These are phyloP conservation scores for Rhododendron molle DNA, from an alignment of 148 eudicot genomes.

Conservation along the genomic window DNA sequence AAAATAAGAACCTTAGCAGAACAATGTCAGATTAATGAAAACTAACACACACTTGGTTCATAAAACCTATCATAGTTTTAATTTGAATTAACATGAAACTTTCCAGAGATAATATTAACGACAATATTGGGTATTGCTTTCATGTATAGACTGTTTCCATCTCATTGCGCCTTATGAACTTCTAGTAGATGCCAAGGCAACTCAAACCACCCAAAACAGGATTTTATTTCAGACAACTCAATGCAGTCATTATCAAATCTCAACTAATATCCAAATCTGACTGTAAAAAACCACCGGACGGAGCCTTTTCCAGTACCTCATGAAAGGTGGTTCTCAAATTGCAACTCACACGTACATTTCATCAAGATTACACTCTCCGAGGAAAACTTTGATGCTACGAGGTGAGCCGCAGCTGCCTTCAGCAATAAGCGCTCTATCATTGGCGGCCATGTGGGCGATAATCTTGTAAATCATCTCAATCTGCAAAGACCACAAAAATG, in stretches of 20 bases:
- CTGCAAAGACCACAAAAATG: slow-evolving; percentile 24
- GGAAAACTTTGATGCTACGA: slow-evolving; percentile 80
- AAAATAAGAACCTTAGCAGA: too few species aligned
- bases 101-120: not conserved
- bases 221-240: not conserved
- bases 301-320: not conserved
- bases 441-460: slow-evolving; percentile 92
- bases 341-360: slow-evolving; percentile 49
- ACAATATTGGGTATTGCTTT: not conserved
- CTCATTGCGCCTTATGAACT: not conserved
- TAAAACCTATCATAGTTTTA: not conserved
- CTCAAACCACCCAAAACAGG: not conserved
- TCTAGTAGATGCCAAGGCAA: not conserved
- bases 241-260: not conserved
- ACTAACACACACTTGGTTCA: too few species aligned
- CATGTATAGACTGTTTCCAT: not conserved
- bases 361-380: slow-evolving; percentile 85
- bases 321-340: not conserved
- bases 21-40: too few species aligned
- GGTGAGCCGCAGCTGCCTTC: slow-evolving; percentile 96
- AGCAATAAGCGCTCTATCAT: slow-evolving; percentile 85
- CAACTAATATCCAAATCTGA: not conserved
- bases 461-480: slow-evolving; percentile 98
- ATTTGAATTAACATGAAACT: not conserved
- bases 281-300: not conserved